Evolutionary conservation across 306 rosid species (phyloP).

Genomic region (Gynostemma pentaphyllum): DNA sequence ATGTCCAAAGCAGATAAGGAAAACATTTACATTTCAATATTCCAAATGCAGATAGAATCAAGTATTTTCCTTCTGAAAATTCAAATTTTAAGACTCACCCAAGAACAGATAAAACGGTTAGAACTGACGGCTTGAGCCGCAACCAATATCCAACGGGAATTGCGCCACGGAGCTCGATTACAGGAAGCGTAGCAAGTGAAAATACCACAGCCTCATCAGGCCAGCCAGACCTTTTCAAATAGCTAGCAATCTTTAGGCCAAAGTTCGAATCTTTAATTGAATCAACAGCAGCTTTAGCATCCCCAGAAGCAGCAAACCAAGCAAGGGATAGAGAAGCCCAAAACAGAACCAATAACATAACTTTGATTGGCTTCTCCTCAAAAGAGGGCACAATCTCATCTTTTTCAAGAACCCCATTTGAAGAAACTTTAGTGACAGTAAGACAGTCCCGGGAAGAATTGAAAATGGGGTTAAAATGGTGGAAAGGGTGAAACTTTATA

Average conservation of each 20-base stretch:
- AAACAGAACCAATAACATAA: slow-evolving; percentile 52
- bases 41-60: not conserved
- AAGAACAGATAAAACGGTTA: slow-evolving; percentile 52
- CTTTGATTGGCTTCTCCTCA: slow-evolving; percentile 39
- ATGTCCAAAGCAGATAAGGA: not conserved
- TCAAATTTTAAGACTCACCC: slow-evolving; percentile 38
- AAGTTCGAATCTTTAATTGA: slow-evolving; percentile 76
- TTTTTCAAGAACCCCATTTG: slow-evolving; percentile 27
- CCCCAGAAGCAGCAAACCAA: slow-evolving; percentile 73
- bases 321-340: slow-evolving; percentile 77
- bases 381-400: slow-evolving; percentile 28
- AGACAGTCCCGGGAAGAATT: slow-evolving; percentile 12
- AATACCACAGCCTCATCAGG: slow-evolving; percentile 80
- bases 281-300: slow-evolving; percentile 75
- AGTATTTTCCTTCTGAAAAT: slow-evolving; percentile 2
- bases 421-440: slow-evolving; percentile 25
- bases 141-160: slow-evolving; percentile 93
- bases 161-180: slow-evolving; percentile 96
- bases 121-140: slow-evolving; percentile 54
- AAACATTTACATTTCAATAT: not conserved
- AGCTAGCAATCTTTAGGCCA: slow-evolving; percentile 63
- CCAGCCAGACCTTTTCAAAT: slow-evolving; percentile 52
- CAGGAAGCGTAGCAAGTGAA: slow-evolving; percentile 76
- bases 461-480: slow-evolving; percentile 8
- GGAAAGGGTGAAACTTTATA: slow-evolving; percentile 15